Evolutionary conservation across 2,329 filamentous ascomycete species (phyloP), one percentile per base, ranked within the genome.

Genomic region (Sarocladiaceae sp.): DNA sequence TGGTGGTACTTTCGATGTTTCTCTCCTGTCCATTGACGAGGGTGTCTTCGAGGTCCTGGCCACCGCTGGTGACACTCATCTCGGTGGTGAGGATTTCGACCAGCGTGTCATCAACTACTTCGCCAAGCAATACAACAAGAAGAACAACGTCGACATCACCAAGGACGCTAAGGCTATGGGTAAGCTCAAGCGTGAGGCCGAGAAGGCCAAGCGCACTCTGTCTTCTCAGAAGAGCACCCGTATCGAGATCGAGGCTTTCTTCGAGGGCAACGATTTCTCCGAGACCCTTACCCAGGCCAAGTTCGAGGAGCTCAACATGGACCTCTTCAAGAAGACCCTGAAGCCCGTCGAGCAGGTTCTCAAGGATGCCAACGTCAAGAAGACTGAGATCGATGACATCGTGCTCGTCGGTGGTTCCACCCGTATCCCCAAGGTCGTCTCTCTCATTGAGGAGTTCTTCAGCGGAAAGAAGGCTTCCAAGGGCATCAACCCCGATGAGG

Each of bases 401-500:
- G 94, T 99, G 59, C 85, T 97, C 50, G 93, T 97, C 58, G 94
- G 94, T 85, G 94, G 94, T 74, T 97, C 94, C 56, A 97, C 94
- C 60, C 93, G 94, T 89, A 97, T 99, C 63, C 93, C 94, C 72
- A 97, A 97, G 88, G 92, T 97, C 60, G 88, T 95, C 77, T 71
- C 83, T 63, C 86, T 97, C 69, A 88, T 97, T 60, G 91, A 97
- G 80, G 92, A 97, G 75, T 97, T 83, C 83, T 97, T 97, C 71
- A 78, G 69, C 64, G 87, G 92, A 73, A 97, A 97, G 89, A 92
- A 94, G 82, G 91, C 92, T 64, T 92, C 88, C 83, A 97, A 97
- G 90, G 90, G 91, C 76, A 96, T 99, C 72, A 97, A 97, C 84
- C 94, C 94, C 63, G 94, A 99, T 68, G 94, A 97, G 81, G 94